These are phyloP conservation scores for Amanita phalloides DNA, from an alignment of 768 basidiomycete species.

Conservation along the genomic window DNA sequence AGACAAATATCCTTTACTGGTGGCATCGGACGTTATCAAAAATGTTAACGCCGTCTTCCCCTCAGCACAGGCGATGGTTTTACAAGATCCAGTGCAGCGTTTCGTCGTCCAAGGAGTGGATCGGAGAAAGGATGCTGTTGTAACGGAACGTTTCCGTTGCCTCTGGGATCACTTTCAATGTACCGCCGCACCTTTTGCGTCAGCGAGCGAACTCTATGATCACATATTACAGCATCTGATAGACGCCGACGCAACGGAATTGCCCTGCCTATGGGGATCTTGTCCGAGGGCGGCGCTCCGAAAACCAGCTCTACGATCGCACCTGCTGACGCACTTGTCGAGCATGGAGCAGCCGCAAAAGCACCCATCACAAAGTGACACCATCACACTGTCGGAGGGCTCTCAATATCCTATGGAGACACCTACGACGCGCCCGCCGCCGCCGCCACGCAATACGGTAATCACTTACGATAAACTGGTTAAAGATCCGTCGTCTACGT, in stretches of 20 bases:
- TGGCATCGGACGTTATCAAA: conserved; percentile 92
- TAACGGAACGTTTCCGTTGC: conserved; percentile 61
- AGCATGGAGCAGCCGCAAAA: conserved; percentile 41
- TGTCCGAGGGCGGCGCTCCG: conserved; percentile 41
- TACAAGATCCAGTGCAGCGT: conserved; percentile 55
- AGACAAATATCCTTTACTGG: conserved; percentile 51
- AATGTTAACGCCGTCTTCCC: conserved; percentile 82
- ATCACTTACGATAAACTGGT: conserved; percentile 50
- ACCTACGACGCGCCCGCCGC: conserved; percentile 59
- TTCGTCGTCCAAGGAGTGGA: conserved; percentile 88
- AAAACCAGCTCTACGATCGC: conserved; percentile 45
- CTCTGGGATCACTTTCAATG: conserved; percentile 65
- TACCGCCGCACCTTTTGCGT: conserved; percentile 29
- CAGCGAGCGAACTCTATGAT: conserved; percentile 59
- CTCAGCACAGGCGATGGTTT: conserved; percentile 79
- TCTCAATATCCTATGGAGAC: conserved; percentile 45
- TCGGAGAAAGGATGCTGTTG: conserved; percentile 45
- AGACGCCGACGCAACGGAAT: conserved; percentile 30
- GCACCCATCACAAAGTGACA: conserved; percentile 65
- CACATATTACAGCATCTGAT: conserved; percentile 55
- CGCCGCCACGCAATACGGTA: conserved; percentile 56
- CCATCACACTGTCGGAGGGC: conserved; percentile 52
- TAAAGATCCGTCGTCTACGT: conserved; percentile 57
- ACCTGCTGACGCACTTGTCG: conserved; percentile 71
- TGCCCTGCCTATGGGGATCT: conserved; percentile 62